Evolutionary conservation across 2,329 filamentous ascomycete species (phyloP), one percentile per base, ranked within the genome.

Genomic region (Ophiostoma novo-ulmi): DNA sequence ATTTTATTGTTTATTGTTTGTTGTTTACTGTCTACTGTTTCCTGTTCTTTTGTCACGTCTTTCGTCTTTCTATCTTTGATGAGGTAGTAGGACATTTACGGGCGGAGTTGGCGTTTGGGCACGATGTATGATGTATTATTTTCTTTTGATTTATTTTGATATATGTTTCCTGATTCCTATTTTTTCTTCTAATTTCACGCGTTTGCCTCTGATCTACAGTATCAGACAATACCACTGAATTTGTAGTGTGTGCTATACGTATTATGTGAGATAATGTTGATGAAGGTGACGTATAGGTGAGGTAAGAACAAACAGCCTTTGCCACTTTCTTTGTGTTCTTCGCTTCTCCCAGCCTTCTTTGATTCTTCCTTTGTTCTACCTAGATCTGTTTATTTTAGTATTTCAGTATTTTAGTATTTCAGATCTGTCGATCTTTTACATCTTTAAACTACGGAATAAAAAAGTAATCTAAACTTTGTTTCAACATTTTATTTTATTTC

Each of bases 121-220:
- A 63, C 58, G 26, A 63, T 63, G 58, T 35, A 63, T 63, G 58
- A 63, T 26, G 58, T 11, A 63, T 63, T 35, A 17, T 3, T 61
- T 61, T 17, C 5, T 17, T 17, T 17, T 58, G 7, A 22, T 26
- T 10, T 58, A 58, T 58, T 55, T 11, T 22, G n/a, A 26, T 13
- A 14, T 58, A 13, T 61, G 26, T 61, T 13, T 20, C 7, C 14
- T 26, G 13, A 1, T 10, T 58, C 26, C 8, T 4, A 11, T 58
- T 26, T 13, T 20, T 55, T 58, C 8, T 58, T 11, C 11, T 26
- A 11, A 11, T 26, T n/a, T 55, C 5, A 6, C 2, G 38, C 38
- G 38, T 10, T 10, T 39, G 38, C 38, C 10, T 39, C 31, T 31
- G 31, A 10, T 39, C 8, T 39, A 3, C 10, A 39, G 5, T 48